Evolutionary conservation across 2,329 filamentous ascomycete genomes (phyloP), one percentile per base, ranked within the genome.

Genomic region (Lithohypha guttulata): DNA sequence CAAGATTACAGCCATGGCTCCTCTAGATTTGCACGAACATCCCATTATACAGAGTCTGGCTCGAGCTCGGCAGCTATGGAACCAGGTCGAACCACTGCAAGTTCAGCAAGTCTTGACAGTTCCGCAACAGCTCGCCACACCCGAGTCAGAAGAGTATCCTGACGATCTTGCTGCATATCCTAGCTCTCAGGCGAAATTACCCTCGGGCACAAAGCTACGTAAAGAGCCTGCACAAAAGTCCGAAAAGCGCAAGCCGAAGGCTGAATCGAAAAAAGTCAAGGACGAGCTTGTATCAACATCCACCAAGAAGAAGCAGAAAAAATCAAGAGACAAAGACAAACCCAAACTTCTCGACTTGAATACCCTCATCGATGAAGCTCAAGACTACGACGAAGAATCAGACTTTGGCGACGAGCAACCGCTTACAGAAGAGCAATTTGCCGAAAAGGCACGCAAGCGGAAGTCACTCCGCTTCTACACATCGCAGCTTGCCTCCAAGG

Each of bases 401-500:
- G 91, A 98, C 65, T 89, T 98, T 56, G 91, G 89, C 51, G 91
- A 98, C 54, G 86, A 94, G 58, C 80, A 84, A 11, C 65, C 69
- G 3, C 73, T 96, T 42, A 84, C 86, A 39, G 77, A 79, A 8
- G 73, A 78, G 45, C 78, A 89, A 44, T 81, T 84, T 1, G 83
- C 82, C 28, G 84, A 93, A 54, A 98, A 98, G 63, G 83, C 80
- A 0, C 75, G 77, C 43, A 83, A 83, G 60, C 94, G 91, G 70
- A 94, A 93, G 69, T 85, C 77, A 48, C 73, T 98, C 42, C 82
- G 86, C 46, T 98, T 98, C 70, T 98, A 98, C 71, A 96, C 93
- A 2, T 94, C 87, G 2, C 91, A 98, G 59, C 91, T 98, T 49
- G 81, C 84, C 19, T 89, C 96, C 59, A 96, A 95, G 63, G 78